Base-by-base conservation (phyloP, 768 basidiomycete genomes). In the Favolaschia claudopus region DNA sequence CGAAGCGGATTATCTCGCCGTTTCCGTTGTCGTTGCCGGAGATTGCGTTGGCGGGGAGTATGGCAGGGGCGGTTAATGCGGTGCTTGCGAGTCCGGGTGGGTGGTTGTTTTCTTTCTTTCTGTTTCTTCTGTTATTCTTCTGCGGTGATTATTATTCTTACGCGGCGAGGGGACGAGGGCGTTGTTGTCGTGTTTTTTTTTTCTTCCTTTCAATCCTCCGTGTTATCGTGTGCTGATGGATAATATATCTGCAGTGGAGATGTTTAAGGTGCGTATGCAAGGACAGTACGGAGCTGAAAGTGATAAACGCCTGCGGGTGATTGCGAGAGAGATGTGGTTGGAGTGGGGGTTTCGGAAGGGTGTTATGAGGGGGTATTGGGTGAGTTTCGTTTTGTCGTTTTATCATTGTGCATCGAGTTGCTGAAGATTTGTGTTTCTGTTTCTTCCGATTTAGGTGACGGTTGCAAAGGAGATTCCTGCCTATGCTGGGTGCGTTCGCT, bases 251-350 rank as follows among this genome's bases (percentile, higher is more conserved):
- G 24, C 59, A 93, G 93, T 95, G 47, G 97, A 99, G 75, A 93
- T 99, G 92, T 98, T 98, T 80, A 99, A 99, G 76, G 93, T 98
- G 27, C 85, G 93, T 17, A 97, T 97, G 96, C 96, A 97, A 74
- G 95, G 91, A 7, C 93, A 98, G 70, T 96, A 97, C 66, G 96
- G 96, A 12, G 82, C 80, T 4, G 80, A 85, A 13, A 81, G 83
- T 9, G 95, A 98, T 71, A 90, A 96, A 73, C 83, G 85, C 36
- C 79, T 99, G 25, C 76, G 89, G 32, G 81, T 77, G 8, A 82
- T 98, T 9, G 85, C 85, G 15, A 77, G 76, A 20, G 95, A 96
- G 63, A 93, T 95, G 89, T 97, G 93, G 89, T 74, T 69, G 28
- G 77, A 93, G 59, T 95, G 89, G 83, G 96, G 97, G 0, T 88